phyloP scores from a whole-genome alignment of 2,329 filamentous ascomycete genomes.

The Colletotrichum musicola region DNA sequence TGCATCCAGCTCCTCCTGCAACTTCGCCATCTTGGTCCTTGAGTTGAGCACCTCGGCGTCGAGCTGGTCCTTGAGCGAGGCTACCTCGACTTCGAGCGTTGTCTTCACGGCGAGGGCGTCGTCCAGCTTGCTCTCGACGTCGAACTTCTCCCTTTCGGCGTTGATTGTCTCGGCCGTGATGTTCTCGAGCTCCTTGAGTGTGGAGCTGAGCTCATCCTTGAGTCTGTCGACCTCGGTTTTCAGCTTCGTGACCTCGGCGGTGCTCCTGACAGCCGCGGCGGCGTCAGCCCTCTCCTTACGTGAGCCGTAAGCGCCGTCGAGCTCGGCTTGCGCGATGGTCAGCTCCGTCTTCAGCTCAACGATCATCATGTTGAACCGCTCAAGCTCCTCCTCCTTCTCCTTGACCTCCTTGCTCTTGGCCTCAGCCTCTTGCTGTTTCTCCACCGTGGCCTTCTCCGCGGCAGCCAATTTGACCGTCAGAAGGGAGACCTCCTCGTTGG shows the following conservation, averaged over 20 bases:
- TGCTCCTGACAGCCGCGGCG: conserved; percentile 67
- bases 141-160: conserved; percentile 64
- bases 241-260: conserved; percentile 59
- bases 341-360: conserved; percentile 73
- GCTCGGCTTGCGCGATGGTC: conserved; percentile 71
- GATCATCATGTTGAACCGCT: conserved; percentile 63
- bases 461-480: conserved; percentile 52
- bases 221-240: conserved; percentile 63
- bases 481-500: conserved; percentile 53
- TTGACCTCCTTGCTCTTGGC: conserved; percentile 54
- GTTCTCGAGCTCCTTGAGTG: conserved; percentile 65
- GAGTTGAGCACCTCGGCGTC: conserved; percentile 56
- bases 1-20: conserved; percentile 65
- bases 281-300: conserved; percentile 69
- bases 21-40: conserved; percentile 52
- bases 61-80: conserved; percentile 52
- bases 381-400: conserved; percentile 64
- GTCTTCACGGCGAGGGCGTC: conserved; percentile 51
- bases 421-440: conserved; percentile 58
- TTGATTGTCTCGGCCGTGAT: conserved; percentile 65
- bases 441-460: conserved; percentile 44
- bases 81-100: conserved; percentile 55
- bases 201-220: conserved; percentile 62
- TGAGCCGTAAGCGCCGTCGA: conserved; percentile 72
- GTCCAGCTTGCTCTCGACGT: conserved; percentile 58